Conservation (phyloP, 768 basidiomycete species). For the Lactarius sanguifluus region DNA sequence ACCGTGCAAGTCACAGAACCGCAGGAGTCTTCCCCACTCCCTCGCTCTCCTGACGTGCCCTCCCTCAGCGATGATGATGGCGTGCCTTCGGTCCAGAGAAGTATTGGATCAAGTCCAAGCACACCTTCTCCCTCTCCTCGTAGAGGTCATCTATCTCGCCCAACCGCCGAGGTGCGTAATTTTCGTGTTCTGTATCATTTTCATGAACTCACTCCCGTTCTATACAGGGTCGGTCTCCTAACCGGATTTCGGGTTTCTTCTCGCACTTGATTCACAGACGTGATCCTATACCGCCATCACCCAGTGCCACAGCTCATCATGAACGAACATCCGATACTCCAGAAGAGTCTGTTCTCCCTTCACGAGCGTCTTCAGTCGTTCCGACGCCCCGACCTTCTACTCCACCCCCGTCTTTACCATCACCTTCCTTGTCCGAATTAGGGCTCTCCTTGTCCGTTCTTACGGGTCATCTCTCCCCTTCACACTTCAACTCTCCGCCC, state of each 20-base stretch:
- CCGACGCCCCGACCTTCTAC: constrained; percentile 52
- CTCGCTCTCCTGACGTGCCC: constrained; percentile 33
- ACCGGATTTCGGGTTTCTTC: constrained; percentile 84
- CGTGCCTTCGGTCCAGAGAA: constrained; percentile 31
- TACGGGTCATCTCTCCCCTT: constrained; percentile 66
- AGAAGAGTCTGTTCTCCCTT: constrained; percentile 39
- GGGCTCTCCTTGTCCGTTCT: constrained; percentile 69
- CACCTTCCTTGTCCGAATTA: constrained; percentile 72
- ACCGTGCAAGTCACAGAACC: constrained; percentile 49
- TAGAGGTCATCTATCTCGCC: constrained; percentile 20
- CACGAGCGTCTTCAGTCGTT: constrained; percentile 56
- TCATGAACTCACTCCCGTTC: constrained; percentile 7
- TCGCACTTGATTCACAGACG: constrained; percentile 74
- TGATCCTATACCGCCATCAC: constrained; percentile 43
- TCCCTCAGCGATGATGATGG: constrained; percentile 23
- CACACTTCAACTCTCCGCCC: constrained; percentile 77
- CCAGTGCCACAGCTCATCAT: constrained; percentile 21
- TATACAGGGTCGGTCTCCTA: constrained; percentile 57
- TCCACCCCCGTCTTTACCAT: constrained; percentile 68
- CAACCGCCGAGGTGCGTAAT: constrained; percentile 52
- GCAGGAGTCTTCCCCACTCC: constrained; percentile 39
- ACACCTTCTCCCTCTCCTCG: constrained; percentile 8
- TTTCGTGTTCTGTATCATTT: not conserved
- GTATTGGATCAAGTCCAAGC: constrained; percentile 11
- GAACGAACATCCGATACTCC: constrained; percentile 31